Evolutionary conservation across 164 flowering plant genomes (phyloP), one percentile per base, ranked within the genome.

Genomic region (Magnolia kwangsiensis): DNA sequence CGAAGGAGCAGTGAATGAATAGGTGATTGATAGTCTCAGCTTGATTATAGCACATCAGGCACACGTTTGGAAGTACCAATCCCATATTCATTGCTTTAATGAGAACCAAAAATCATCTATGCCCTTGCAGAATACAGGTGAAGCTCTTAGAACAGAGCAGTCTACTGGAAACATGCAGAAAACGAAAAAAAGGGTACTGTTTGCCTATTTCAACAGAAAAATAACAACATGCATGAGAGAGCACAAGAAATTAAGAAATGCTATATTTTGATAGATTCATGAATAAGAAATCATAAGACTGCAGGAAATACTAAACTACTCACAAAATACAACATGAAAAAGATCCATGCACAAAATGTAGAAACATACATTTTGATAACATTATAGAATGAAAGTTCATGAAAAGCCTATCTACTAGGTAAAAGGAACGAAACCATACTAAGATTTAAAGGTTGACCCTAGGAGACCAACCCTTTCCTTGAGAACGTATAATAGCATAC

Each of bases 381-480:
- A 9, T 16, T 16, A 55, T 55, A 55, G 59, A 55, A 55, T 9
- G 59, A 5, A 55, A 55, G 59, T 55, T 0, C 14, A 55, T 55
- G 10, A 55, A 31, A 20, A 67, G 20, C 45, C 9, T 67, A 24
- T 19, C 71, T 2, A 29, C 71, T 29, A 1, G 14, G 71, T 16
- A 67, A 67, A 67, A 67, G 24, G 50, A 67, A 24, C 16, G n/a
- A 29, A 67, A 67, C 31, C 45, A 67, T 67, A 31, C 68, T 31
- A 5, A 67, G 19, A 2, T 67, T 14, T 31, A 67, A 29, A 16
- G 20, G 45, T 27, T 23, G 24, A 31, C 37, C 37, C 37, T 31
- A 1, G n/a, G n/a, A n/a, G n/a, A n/a, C n/a, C n/a, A n/a, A n/a
- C n/a, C n/a, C n/a, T n/a, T n/a, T 31, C 37, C 37, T 31, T 55